Percentiles rank a stretch among this genome's conserved stretches.
These are phyloP conservation scores for Phaeoacremonium minimum DNA, from an alignment of 2,329 filamentous ascomycete species.

Conservation along the genomic window DNA sequence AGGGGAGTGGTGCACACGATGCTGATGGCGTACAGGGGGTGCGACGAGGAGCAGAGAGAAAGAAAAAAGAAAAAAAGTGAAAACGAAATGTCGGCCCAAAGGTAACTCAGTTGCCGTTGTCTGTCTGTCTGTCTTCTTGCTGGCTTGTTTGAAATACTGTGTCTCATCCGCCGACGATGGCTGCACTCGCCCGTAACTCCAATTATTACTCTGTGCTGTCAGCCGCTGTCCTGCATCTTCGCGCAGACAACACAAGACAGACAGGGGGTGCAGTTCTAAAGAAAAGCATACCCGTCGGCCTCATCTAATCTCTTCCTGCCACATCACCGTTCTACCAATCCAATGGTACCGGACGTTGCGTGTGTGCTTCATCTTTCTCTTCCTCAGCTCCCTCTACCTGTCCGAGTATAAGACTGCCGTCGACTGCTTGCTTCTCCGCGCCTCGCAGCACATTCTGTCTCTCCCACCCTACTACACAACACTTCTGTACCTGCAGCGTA, in stretches of 20 bases:
- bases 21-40: neutral
- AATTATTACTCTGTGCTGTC: slow-evolving; percentile 7
- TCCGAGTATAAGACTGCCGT: slow-evolving; percentile 10
- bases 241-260: slow-evolving; percentile 5
- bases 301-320: neutral
- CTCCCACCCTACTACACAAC: too few relatives aligned
- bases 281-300: neutral
- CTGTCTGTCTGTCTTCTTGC: too few relatives aligned
- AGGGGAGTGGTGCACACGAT: neutral
- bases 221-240: slow-evolving; percentile 8
- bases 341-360: too few relatives aligned
- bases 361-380: too few relatives aligned
- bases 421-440: slow-evolving; percentile 2
- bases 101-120: neutral
- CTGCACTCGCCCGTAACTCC: slow-evolving; percentile 10
- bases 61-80: neutral
- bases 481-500: too few relatives aligned
- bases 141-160: slow-evolving; percentile 11
- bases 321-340: too few relatives aligned
- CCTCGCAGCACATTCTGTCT: too few relatives aligned
- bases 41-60: neutral
- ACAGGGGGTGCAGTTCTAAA: too few relatives aligned
- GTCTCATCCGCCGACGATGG: slow-evolving; percentile 3
- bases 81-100: neutral
- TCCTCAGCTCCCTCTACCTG: neutral